Evolutionary conservation across 352 stramenopile genomes (phyloP).

Genomic region (Aphanomyces stellatus): DNA sequence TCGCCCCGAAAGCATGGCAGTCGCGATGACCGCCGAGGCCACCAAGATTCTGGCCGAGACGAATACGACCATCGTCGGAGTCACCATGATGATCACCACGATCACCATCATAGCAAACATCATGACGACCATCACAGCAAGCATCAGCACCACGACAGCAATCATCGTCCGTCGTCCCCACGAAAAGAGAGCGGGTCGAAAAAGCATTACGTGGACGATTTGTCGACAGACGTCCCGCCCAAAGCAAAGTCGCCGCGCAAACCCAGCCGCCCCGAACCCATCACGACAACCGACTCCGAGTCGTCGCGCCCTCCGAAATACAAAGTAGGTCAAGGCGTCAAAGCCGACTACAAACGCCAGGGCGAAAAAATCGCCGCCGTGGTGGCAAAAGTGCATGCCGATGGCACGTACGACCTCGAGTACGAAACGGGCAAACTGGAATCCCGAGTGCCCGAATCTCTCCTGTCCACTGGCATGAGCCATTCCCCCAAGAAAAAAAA

Average conservation of each 20-base stretch:
- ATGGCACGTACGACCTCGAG: slow-evolving; percentile 17
- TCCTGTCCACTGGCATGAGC: not conserved
- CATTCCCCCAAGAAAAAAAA: slow-evolving; percentile 10
- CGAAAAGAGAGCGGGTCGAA: too few relatives aligned
- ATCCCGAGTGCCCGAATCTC: not conserved
- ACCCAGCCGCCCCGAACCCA: slow-evolving; percentile 5
- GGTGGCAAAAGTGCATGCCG: slow-evolving; percentile 9
- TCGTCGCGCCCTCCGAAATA: not conserved
- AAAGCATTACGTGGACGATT: not conserved
- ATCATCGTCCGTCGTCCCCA: not conserved
- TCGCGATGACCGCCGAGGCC: too few relatives aligned
- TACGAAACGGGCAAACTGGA: slow-evolving; percentile 18
- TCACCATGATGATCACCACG: not conserved
- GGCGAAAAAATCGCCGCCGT: slow-evolving; percentile 14
- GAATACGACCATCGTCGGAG: not conserved
- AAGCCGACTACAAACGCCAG: slow-evolving; percentile 15
- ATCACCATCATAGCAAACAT: not conserved
- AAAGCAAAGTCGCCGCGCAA: slow-evolving; percentile 9
- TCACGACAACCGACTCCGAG: slow-evolving; percentile 7
- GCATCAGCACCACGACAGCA: not conserved
- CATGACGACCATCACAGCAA: not conserved
- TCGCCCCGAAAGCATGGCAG: not conserved
- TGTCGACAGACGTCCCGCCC: not conserved
- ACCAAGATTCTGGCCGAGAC: not conserved
- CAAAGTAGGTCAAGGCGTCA: slow-evolving; percentile 8